Conservation (phyloP, 106 monocot species). For the Allium sativum region DNA sequence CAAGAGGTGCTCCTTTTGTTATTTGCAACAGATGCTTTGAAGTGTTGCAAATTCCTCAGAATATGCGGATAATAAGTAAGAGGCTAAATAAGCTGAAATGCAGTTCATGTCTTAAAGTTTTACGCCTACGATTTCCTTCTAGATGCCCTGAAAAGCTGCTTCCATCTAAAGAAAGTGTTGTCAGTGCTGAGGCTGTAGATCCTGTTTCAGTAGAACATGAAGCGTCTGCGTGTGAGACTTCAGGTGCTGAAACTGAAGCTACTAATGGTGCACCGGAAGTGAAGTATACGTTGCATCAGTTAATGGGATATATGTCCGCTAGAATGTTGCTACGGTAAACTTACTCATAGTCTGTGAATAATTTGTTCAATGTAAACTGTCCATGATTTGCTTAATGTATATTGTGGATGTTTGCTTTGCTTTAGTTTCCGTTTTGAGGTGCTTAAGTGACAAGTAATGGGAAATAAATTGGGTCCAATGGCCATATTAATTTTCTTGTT, state of each 20-base stretch:
- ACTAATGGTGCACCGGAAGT: neutral
- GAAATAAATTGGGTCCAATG: too few species aligned
- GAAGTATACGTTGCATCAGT: constrained; percentile 26
- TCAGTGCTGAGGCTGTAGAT: constrained; percentile 7
- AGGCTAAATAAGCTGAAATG: constrained; percentile 42
- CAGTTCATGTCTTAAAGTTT: constrained; percentile 37
- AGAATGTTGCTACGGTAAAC: constrained; percentile 26
- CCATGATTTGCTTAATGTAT: too few species aligned
- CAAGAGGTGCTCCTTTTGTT: constrained; percentile 53
- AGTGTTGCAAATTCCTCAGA: constrained; percentile 54
- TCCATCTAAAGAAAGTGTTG: neutral
- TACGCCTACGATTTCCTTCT: constrained; percentile 29
- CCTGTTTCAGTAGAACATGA: constrained; percentile 15
- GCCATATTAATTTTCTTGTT: too few species aligned
- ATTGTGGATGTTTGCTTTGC: too few species aligned
- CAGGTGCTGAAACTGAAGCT: neutral
- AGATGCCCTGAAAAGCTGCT: constrained; percentile 1
- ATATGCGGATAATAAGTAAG: constrained; percentile 37
- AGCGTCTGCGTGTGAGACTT: constrained; percentile 6
- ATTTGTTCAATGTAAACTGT: too few species aligned
- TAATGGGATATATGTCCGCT: constrained; percentile 67
- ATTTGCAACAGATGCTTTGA: constrained; percentile 44
- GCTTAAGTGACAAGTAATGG: too few species aligned
- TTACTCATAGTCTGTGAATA: too few species aligned
- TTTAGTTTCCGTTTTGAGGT: too few species aligned